Evolutionary conservation across 1,139 yeast species (phyloP), one percentile per base, ranked within the genome.

Genomic region (Debaryomyces subglobosus): DNA sequence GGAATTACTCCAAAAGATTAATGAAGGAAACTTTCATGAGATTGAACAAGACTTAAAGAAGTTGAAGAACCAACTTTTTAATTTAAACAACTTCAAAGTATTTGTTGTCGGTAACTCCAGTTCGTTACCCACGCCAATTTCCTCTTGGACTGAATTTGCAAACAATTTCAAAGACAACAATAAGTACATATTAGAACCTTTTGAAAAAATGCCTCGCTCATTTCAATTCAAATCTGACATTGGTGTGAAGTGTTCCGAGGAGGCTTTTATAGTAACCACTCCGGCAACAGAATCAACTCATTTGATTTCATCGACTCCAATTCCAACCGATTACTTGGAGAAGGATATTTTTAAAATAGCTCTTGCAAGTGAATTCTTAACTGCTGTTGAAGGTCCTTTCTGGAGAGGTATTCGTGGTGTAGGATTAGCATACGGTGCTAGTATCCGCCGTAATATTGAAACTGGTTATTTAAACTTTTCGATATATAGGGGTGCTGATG

Each of bases 331-430:
- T 53, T 89, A 85, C 60, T 65, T 76, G 25, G 78, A 86, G 49
- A 78, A 79, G 13, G 97, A 92, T 58, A 73, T 85, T 36, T 84
- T 88, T 46, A 85, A 85, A 24, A 77, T 94, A 42, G 79, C 86
- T 0, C 76, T 94, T 18, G 90, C 94, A 6, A 78, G 87, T 9
- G 92, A 88, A 50, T 88, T 85, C 60, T 73, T 95, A 51, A 86
- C 86, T 56, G 88, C 92, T 25, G 90, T 90, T 21, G 99, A 95
- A 67, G 99, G 99, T 1, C 98, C 99, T 34, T 86, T 94, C 56
- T 94, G 99, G 98, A 81, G 91, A 61, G 96, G 95, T 44, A 89
- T 95, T 36, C 82, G 99, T 68, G 99, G 99, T 35, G 81, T 92
- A 1, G 99, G 99, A 1, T 74, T 90, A 47, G 98, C 98, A 0